phyloP scores from a whole-genome alignment of 2,329 filamentous ascomycete genomes.

The Tolypocladium inflatum region DNA sequence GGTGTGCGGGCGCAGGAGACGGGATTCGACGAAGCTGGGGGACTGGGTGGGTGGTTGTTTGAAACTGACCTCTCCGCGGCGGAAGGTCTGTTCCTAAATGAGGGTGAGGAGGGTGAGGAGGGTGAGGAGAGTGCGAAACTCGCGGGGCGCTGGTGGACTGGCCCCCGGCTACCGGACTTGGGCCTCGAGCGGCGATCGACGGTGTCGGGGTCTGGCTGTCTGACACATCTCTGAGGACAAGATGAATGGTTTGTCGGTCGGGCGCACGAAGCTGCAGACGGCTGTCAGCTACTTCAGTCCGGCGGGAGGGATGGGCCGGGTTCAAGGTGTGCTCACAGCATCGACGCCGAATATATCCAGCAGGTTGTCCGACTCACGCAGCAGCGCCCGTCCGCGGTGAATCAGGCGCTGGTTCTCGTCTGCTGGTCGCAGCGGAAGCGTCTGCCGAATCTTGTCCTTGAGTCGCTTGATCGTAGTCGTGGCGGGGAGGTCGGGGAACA shows the following conservation, averaged over 20 bases:
- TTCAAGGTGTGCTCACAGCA: conserved; percentile 26
- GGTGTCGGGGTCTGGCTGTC: conserved; percentile 19
- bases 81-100: conserved; percentile 17
- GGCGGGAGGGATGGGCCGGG: neutral
- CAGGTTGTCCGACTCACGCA: conserved; percentile 45
- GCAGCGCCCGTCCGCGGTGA: conserved; percentile 46
- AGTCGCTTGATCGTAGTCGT: conserved; percentile 46
- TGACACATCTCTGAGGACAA: conserved; percentile 35
- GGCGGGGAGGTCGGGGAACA: conserved; percentile 37
- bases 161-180: conserved; percentile 14
- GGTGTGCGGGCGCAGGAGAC: conserved; percentile 15
- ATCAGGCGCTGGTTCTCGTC: conserved; percentile 51
- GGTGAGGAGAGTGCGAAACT: conserved; percentile 7
- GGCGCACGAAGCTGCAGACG: conserved; percentile 28
- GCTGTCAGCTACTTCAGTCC: conserved; percentile 5
- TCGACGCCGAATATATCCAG: conserved; percentile 47
- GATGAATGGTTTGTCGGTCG: conserved; percentile 42
- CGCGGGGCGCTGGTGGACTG: conserved; percentile 14
- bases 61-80: conserved; percentile 19
- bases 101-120: conserved; percentile 3
- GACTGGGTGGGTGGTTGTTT: conserved; percentile 15
- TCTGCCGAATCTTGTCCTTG: conserved; percentile 47
- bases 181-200: conserved; percentile 13
- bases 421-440: conserved; percentile 36
- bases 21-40: conserved; percentile 18